Base-by-base conservation (phyloP, 2,329 filamentous ascomycete species). In the Calonectria honghensis region DNA sequence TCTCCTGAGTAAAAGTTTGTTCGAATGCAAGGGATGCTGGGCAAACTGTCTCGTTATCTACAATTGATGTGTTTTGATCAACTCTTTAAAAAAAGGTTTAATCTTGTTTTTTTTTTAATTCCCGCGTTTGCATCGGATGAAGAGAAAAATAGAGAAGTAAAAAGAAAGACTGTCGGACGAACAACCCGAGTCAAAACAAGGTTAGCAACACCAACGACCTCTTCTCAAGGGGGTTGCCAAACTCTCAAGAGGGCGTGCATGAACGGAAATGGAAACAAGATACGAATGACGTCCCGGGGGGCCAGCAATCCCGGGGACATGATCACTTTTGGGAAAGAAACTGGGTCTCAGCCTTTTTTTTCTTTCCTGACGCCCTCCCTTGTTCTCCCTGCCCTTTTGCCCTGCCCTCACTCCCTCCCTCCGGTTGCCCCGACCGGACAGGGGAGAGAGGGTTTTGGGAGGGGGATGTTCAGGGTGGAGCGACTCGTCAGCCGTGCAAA, bases 221-320 rank as follows among this genome's bases (percentile, higher is more conserved):
- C 27, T 24, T 59, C 54, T 13, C 54, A 59, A 20, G 32, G 32
- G 18, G 18, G n/a, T 59, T 14, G 10, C 32, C 13, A 35, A 59
- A 59, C 29, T 14, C 11, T 39, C 13, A 52, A 31, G 32, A 37
- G n/a, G 54, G 32, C 6, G 32, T 59, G 54, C 18, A 27, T 24
- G 32, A 37, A 59, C 31, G n/a, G 35, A 61, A 61, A 11, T 37
- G 57, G 57, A n/a, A 39, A 61, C 6, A n/a, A 39, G 54, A 41
- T 61, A 41, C 51, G 57, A 24, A 61, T 29, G 57, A 61, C 57
- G 35, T 29, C 7, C n/a, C 57, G 39, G 57, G 57, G 57, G 54
- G 57, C 7, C 27, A 32, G 35, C 35, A 35, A 39, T 27, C 41
- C 57, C 35, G 35, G n/a, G 57, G 35, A 27, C n/a, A 18, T 41